Conservation (phyloP, 1,139 yeast species). For the Yamadazyma oceani region DNA sequence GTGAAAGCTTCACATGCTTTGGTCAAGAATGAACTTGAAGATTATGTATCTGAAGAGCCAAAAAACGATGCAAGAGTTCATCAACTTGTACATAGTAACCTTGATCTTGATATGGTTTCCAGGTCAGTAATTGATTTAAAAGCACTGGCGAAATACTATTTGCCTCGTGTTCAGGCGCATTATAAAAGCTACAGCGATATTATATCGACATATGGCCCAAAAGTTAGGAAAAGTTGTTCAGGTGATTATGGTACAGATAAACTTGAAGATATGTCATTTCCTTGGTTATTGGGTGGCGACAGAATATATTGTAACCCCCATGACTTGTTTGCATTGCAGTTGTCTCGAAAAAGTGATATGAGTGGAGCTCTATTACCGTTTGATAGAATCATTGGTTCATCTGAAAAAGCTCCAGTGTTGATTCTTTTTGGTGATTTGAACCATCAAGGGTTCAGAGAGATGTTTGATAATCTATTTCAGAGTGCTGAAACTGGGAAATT, state of each 20-base stretch:
- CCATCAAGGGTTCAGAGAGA: slow-evolving; percentile 48
- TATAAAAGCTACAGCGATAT: slow-evolving; percentile 48
- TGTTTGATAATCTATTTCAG: slow-evolving; percentile 58
- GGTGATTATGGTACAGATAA: slow-evolving; percentile 35
- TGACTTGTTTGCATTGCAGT: slow-evolving; percentile 68
- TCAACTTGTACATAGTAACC: slow-evolving; percentile 29
- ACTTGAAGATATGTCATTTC: slow-evolving; percentile 26
- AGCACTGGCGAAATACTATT: slow-evolving; percentile 49
- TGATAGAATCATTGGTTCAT: slow-evolving; percentile 61
- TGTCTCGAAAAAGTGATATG: slow-evolving; percentile 26
- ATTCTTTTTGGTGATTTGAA: slow-evolving; percentile 54
- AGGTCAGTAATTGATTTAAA: slow-evolving; percentile 48
- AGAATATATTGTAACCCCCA: slow-evolving; percentile 61
- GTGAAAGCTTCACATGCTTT: slow-evolving; percentile 42
- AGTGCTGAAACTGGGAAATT: slow-evolving; percentile 67
- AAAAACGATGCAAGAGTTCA: slow-evolving; percentile 40
- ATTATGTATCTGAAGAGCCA: slow-evolving; percentile 19
- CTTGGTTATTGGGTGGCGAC: slow-evolving; percentile 57
- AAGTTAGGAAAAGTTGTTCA: slow-evolving; percentile 25
- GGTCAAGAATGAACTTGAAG: slow-evolving; percentile 24
- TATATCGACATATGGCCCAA: slow-evolving; percentile 5
- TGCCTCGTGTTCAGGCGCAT: slow-evolving; percentile 68
- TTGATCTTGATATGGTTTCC: slow-evolving; percentile 19
- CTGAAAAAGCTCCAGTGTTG: slow-evolving; percentile 39
- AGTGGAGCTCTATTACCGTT: slow-evolving; percentile 33